phyloP scores from a whole-genome alignment of 768 basidiomycete genomes.

The Tylopilus balloui region DNA sequence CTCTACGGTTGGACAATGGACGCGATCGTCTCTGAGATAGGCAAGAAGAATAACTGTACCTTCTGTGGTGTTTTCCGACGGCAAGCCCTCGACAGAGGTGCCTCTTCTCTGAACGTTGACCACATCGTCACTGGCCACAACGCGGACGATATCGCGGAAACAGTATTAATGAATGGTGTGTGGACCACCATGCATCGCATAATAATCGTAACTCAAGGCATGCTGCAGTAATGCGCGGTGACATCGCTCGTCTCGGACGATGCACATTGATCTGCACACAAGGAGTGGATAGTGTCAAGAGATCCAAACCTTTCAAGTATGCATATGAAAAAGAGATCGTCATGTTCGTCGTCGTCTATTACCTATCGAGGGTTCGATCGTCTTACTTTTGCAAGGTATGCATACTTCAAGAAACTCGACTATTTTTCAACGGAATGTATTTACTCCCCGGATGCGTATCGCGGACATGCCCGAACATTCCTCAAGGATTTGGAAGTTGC shows the following conservation, averaged over 20 bases:
- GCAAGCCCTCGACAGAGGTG: constrained; percentile 94
- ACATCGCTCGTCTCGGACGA: constrained; percentile 88
- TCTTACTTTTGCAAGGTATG: constrained; percentile 64
- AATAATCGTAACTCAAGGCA: background rate
- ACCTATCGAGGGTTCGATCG: background rate
- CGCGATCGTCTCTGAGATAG: constrained; percentile 87
- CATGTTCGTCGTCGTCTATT: constrained; percentile 58
- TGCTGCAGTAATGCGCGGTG: constrained; percentile 87
- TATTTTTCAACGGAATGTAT: constrained; percentile 99
- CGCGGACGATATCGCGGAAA: constrained; percentile 98
- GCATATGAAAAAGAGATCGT: constrained; percentile 99
- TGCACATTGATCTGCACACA: constrained; percentile 95
- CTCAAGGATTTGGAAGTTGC: constrained; percentile 95
- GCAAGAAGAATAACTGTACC: constrained; percentile 97
- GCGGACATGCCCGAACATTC: constrained; percentile 91
- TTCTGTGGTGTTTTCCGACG: constrained; percentile 98
- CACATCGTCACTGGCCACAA: constrained; percentile 99
- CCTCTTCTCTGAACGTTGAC: constrained; percentile 81
- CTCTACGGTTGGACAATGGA: constrained; percentile 99
- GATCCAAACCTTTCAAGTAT: constrained; percentile 99
- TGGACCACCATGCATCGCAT: constrained; percentile 10
- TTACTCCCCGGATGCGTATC: constrained; percentile 97
- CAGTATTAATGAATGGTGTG: constrained; percentile 97
- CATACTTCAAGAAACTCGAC: constrained; percentile 98
- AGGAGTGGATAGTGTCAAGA: constrained; percentile 92